Evolutionary conservation across 306 rosid species (phyloP), one percentile per base, ranked within the genome.

Genomic region (Begonia peltatifolia): DNA sequence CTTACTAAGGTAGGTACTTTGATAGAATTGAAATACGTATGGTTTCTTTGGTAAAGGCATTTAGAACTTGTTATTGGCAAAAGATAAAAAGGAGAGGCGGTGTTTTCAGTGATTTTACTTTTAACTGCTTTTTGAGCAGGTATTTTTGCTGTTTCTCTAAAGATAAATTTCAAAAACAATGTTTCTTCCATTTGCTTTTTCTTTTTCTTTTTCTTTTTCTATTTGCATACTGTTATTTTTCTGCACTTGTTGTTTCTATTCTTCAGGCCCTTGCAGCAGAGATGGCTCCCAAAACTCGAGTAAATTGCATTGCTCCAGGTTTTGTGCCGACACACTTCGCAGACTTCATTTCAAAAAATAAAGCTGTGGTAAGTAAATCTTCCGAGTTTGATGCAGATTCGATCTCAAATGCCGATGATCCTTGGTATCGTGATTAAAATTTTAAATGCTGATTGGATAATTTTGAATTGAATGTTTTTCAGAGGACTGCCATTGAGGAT

Each of bases 231-330:
- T 2, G 1, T 30, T 5, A 30, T 30, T 30, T 30, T 6, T 30
- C 38, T 30, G 38, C 38, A 30, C 38, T 30, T 30, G 38, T 30
- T 30, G 38, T 63, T 50, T 52, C 58, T 30, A 59, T 3, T 50
- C 55, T 41, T n/a, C 62, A 92, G 99, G 99, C 84, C 42, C 87
- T 92, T 57, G 96, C 99, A 18, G 63, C 67, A 20, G 96, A 81
- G 56, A 63, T 92, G 96, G 88, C 84, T 48, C 96, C 99, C 1
- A 41, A 66, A 14, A 86, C 84, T 57, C 88, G 96, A 11, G 99
- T 92, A 49, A 86, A 92, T 60, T 86, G 99, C 66, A 72, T 92
- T 52, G 99, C 96, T 65, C 96, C 99, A 10, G 99, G 99, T 55
- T 77, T 83, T 63, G 96, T 92, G 13, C 99, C 99, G 14, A 92